Conservation (phyloP, 805 yeast genomes). For the Blastobotrys terrestris region DNA sequence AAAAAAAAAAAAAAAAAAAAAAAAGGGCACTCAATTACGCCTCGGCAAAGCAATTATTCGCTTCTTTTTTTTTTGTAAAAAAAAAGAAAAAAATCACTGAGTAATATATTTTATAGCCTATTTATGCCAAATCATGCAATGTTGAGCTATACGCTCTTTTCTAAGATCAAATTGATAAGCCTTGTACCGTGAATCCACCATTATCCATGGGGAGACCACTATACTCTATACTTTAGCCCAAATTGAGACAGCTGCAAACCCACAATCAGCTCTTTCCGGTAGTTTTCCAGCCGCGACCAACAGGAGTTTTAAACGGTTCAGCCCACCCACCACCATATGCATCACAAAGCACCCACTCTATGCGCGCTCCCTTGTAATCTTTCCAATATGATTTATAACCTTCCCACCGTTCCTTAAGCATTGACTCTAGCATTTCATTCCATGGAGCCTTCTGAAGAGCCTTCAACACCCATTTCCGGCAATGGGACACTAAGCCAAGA, state of each 20-base stretch:
- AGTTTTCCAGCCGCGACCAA: conserved; percentile 54
- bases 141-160: too few relatives aligned
- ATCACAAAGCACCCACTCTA: conserved; percentile 51
- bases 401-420: conserved; percentile 27
- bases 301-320: conserved; percentile 54
- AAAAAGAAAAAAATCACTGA: too few relatives aligned
- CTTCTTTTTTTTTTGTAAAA: not conserved
- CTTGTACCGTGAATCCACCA: too few relatives aligned
- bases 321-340: conserved; percentile 49
- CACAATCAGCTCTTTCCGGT: conserved; percentile 39
- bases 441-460: conserved; percentile 29
- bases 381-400: conserved; percentile 31
- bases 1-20: conserved; percentile 63
- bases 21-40: conserved; percentile 7
- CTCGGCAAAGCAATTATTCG: not conserved
- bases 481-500: conserved; percentile 26
- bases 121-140: too few relatives aligned
- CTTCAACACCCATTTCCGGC: conserved; percentile 33
- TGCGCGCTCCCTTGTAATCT: conserved; percentile 45
- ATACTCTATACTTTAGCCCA: too few relatives aligned
- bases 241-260: too few relatives aligned
- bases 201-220: too few relatives aligned
- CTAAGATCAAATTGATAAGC: too few relatives aligned
- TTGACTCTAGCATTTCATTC: conserved; percentile 33
- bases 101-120: too few relatives aligned